Percentiles rank a stretch among this genome's conserved stretches.
Conservation (phyloP, 192 early-diverging fungal species). For the Dispira parvispora region DNA sequence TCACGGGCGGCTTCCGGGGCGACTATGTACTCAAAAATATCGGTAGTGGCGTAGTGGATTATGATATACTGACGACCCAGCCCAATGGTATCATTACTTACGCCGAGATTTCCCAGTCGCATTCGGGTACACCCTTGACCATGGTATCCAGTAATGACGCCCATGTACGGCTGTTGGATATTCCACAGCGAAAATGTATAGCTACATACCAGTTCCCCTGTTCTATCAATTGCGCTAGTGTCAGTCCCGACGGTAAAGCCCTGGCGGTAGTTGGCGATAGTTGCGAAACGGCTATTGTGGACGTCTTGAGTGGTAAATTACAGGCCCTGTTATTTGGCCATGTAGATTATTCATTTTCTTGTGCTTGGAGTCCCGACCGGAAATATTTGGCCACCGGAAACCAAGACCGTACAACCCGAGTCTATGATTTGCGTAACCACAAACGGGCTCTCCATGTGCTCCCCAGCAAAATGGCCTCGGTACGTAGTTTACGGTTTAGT, state of each 20-base stretch:
- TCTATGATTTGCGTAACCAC: constrained; percentile 27
- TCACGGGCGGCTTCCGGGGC: constrained; percentile 23
- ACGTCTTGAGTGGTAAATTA: constrained; percentile 13
- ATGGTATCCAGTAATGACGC: constrained; percentile 21
- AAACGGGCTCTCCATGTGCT: constrained; percentile 15
- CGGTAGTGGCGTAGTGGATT: constrained; percentile 7
- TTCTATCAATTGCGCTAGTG: constrained; percentile 25
- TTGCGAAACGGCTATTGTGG: constrained; percentile 15
- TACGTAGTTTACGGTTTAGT: constrained; percentile 24
- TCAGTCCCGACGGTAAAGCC: constrained; percentile 11
- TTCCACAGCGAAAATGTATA: not conserved
- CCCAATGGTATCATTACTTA: constrained; percentile 25
- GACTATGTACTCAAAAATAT: constrained; percentile 17
- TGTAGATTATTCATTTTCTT: constrained; percentile 22
- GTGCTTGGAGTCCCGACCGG: constrained; percentile 23
- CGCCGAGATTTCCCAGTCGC: constrained; percentile 9
- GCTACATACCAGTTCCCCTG: constrained; percentile 14
- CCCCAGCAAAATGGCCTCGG: constrained; percentile 22
- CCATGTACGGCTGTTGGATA: constrained; percentile 14
- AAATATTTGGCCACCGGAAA: constrained; percentile 25
- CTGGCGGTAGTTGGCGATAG: constrained; percentile 26
- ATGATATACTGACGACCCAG: not conserved
- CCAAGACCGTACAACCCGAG: constrained; percentile 26
- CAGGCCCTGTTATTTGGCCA: constrained; percentile 20
- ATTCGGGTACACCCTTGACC: constrained; percentile 10